A percentile compares a stretch with the other conserved stretches of the same genome.
phyloP scores from a whole-genome alignment of 2,329 filamentous ascomycete genomes.

The Mycosphaerella arachidis region DNA sequence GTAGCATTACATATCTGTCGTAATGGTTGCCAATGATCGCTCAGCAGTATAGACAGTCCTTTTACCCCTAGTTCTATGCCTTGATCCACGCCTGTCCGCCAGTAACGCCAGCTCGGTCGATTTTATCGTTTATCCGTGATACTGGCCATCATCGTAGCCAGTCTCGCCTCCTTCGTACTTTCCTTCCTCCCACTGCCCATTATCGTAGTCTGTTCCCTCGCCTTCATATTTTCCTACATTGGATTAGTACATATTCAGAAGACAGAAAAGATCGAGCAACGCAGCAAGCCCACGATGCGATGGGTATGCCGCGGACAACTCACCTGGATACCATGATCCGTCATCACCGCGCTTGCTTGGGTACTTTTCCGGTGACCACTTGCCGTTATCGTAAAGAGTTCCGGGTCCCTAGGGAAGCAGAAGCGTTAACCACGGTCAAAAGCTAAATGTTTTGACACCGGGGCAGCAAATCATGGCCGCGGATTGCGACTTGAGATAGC shows the following conservation, averaged over 20 bases:
- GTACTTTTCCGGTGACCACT: background rate
- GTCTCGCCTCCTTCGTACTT: conserved; percentile 2
- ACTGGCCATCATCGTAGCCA: conserved; percentile 5
- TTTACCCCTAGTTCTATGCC: too few relatives aligned
- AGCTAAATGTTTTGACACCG: too few relatives aligned
- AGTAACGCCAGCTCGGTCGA: background rate
- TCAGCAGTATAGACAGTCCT: too few relatives aligned
- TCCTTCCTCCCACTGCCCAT: background rate
- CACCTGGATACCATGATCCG: background rate
- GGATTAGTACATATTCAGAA: too few relatives aligned
- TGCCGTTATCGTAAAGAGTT: conserved; percentile 2
- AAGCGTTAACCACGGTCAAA: too few relatives aligned
- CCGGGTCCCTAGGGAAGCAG: background rate
- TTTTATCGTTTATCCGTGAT: background rate
- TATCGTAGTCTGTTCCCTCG: background rate
- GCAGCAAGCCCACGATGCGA: too few relatives aligned
- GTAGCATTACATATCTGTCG: too few relatives aligned
- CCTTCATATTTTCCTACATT: background rate
- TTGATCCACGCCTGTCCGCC: too few relatives aligned
- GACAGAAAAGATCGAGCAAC: too few relatives aligned
- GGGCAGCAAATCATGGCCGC: too few relatives aligned
- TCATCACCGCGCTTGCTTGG: background rate
- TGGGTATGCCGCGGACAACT: background rate
- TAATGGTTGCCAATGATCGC: conserved; percentile 27
- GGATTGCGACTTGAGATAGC: too few relatives aligned